Conservation (phyloP, 306 rosid genomes). For the apple (Malus domestica) region ASM211411v1 NC_041800.1:5101001-5101500, state of each 20-base stretch:
- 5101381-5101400: not conserved
- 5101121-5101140: not conserved
- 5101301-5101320: not conserved
- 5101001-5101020: no score
- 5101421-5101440: slow-evolving; percentile 88
- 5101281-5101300: not conserved
- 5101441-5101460: slow-evolving; percentile 78
- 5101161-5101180: not conserved
- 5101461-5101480: slow-evolving; percentile 80
- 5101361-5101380: no score
- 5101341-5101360: not conserved
- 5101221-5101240: not conserved
- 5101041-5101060: no score
- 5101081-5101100: not conserved
- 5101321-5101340: not conserved
- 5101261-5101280: not conserved
- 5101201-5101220: not conserved
- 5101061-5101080: no score
- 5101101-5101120: not conserved
- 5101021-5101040: no score
- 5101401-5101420: not conserved
- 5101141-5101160: not conserved
- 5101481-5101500: slow-evolving; percentile 88
- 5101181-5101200: not conserved
- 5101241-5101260: not conserved